Conservation (phyloP, 352 stramenopile species). For the Thraustochytrium sp. region DNA sequence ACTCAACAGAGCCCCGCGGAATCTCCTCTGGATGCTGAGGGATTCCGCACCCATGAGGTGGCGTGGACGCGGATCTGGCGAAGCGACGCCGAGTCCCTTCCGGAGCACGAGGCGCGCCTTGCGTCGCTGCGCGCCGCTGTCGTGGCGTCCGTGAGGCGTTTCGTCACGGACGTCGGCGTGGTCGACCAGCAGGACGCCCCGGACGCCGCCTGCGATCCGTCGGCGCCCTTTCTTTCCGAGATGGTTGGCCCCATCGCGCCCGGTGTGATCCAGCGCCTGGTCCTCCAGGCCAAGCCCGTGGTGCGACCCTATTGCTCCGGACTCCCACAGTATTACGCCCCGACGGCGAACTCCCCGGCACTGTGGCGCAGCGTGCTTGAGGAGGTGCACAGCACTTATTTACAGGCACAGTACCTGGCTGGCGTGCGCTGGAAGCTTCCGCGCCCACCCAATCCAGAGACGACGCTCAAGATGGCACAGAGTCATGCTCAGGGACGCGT, state of each 20-base stretch:
- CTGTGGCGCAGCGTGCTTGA: slow-evolving; percentile 6
- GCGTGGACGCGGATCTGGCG: not conserved
- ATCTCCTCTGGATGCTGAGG: too few relatives aligned
- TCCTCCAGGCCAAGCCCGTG: not conserved
- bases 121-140: not conserved
- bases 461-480: too few relatives aligned
- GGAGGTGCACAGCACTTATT: not conserved
- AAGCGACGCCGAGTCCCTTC: not conserved
- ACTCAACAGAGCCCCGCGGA: too few relatives aligned
- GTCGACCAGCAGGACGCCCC: not conserved
- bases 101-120: not conserved
- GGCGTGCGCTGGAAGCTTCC: not conserved
- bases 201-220: not conserved
- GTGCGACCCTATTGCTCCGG: not conserved
- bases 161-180: not conserved
- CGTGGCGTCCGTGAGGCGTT: not conserved
- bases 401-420: not conserved
- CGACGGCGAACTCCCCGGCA: not conserved
- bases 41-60: too few relatives aligned
- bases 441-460: not conserved
- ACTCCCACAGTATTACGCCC: not conserved
- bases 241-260: not conserved
- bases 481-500: not conserved
- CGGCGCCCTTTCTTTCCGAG: not conserved
- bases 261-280: not conserved